Conservation (phyloP, 2,329 filamentous ascomycete species). For the Rhytidhysteron rufulum region DNA sequence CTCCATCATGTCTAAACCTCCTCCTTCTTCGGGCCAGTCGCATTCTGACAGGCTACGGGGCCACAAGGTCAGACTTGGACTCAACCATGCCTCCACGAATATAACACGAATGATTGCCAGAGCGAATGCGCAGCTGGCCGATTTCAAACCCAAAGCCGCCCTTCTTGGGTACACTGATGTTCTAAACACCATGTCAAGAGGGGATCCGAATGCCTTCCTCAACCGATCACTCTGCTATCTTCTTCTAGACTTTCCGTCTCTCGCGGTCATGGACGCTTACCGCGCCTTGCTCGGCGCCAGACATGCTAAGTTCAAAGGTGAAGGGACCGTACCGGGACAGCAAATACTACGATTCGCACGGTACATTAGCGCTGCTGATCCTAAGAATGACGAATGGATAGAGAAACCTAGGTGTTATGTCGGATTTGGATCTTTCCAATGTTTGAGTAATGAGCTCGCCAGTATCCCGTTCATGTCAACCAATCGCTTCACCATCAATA, state of each 20-base stretch:
- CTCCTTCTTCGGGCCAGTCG: too few relatives aligned
- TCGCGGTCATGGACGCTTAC: conserved; percentile 19
- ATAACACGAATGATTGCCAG: too few relatives aligned
- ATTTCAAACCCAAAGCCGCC: conserved; percentile 4
- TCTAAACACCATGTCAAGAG: conserved; percentile 8
- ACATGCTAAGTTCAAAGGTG: background rate
- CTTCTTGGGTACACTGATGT: conserved; percentile 15
- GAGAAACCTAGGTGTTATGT: conserved; percentile 6
- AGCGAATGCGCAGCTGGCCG: conserved; percentile 3
- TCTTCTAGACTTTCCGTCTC: conserved; percentile 10
- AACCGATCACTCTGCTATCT: conserved; percentile 22
- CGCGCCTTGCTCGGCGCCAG: conserved; percentile 12
- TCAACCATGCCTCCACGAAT: too few relatives aligned
- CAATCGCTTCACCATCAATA: conserved; percentile 1
- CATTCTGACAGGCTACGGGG: too few relatives aligned
- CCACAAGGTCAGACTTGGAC: too few relatives aligned
- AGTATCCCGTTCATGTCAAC: conserved; percentile 4
- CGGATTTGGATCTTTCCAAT: conserved; percentile 1
- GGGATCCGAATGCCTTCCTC: conserved; percentile 17
- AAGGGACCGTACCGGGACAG: background rate
- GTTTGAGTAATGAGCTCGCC: conserved; percentile 5
- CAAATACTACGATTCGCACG: conserved; percentile 2
- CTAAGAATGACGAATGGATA: conserved; percentile 6
- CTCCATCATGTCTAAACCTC: too few relatives aligned
- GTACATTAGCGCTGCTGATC: conserved; percentile 2